Evolutionary conservation across 768 basidiomycete species (phyloP).

Genomic region (Phanerochaete sordida): DNA sequence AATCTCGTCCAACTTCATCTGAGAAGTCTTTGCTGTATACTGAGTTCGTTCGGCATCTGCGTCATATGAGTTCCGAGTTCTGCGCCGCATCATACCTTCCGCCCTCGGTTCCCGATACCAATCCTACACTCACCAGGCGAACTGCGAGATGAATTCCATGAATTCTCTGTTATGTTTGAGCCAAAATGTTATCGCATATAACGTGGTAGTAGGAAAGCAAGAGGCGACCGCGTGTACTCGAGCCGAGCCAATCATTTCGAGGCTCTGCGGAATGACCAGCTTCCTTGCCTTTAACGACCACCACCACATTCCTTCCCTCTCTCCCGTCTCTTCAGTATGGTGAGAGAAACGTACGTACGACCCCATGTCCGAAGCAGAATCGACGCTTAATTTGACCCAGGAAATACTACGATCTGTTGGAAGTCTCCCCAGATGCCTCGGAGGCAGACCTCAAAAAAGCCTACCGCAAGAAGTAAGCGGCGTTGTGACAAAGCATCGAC

Average conservation of each 20-base stretch:
- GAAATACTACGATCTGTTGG: conserved; percentile 92
- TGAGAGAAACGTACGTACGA: conserved; percentile 60
- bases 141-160: too few species aligned
- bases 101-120: too few species aligned
- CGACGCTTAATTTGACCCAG: conserved; percentile 35
- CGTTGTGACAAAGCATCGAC: not conserved
- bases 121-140: too few species aligned
- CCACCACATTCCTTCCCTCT: conserved; percentile 13
- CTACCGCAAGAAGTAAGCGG: conserved; percentile 81
- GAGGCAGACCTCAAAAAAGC: conserved; percentile 92
- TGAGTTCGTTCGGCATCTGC: too few species aligned
- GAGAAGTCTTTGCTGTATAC: too few species aligned
- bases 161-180: too few species aligned
- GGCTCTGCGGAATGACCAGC: not conserved
- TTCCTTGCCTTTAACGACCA: conserved; percentile 8
- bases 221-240: not conserved
- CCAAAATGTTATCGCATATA: too few species aligned
- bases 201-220: not conserved
- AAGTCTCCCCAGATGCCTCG: conserved; percentile 72
- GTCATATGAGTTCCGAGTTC: too few species aligned
- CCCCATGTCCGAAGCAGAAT: not conserved
- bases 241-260: not conserved
- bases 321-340: conserved; percentile 40
- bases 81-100: too few species aligned
- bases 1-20: too few species aligned